Evolutionary conservation across 2,329 filamentous ascomycete genomes (phyloP), one percentile per base, ranked within the genome.

Genomic region (Stachybotrys elegans): DNA sequence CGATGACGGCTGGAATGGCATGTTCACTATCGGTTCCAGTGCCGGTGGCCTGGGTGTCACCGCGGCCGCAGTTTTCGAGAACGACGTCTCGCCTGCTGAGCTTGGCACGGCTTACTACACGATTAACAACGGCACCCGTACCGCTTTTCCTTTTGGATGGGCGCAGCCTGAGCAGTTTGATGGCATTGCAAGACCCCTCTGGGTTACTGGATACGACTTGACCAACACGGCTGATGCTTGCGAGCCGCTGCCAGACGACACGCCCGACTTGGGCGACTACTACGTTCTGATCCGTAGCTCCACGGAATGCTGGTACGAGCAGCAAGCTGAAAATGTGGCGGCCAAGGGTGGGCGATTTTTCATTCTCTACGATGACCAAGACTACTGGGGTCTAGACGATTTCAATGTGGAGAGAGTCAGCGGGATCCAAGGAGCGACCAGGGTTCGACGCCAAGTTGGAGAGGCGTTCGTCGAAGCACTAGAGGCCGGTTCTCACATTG

Each of bases 201-300:
- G 34, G 34, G 34, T 36, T 20, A 17, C 17, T 16, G 34, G 34
- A 6, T 20, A 36, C 13, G 17, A 36, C 17, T 17, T 13, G 17
- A 13, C 5, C 17, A 20, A 36, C 17, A 20, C 13, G 9, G 17
- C 13, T 6, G 34, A 36, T 36, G 34, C 34, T 12, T 36, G 34
- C 17, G 34, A 36, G 17, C 34, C 34, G 14, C n/a, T 76, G 25
- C 72, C 75, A 5, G 66, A 60, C 17, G 63, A 66, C 43, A 75
- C 71, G 1, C 73, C 75, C 4, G 70, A 79, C 52, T 67, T 83
- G 19, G 70, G 70, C 12, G 62, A 65, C 20, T 65, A 72, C 43
- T 69, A 82, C 40, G 75, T 78, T 4, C 68, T 82, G 6, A 64
- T 81, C 40, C 72, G 73, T 31, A 70, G 75, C 23, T n/a, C n/a